Percentiles rank a stretch among this genome's conserved stretches.
These are phyloP conservation scores for Clarireedia homoeocarpa DNA, from an alignment of 2,329 filamentous ascomycete species.

Conservation along the genomic window DNA sequence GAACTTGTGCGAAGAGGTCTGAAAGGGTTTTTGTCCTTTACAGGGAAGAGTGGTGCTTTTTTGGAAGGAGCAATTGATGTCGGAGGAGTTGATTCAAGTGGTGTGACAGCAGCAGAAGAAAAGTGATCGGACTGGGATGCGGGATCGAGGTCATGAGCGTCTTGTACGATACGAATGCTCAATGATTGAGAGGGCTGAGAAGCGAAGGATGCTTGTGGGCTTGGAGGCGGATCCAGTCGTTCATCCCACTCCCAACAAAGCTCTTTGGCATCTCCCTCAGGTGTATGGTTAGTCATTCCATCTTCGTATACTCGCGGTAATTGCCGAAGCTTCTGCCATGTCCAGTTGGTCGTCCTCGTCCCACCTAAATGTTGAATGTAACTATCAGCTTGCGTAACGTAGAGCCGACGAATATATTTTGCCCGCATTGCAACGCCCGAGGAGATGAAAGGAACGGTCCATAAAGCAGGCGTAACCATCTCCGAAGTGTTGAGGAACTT, in stretches of 20 bases:
- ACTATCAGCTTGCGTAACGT: slow-evolving; percentile 66
- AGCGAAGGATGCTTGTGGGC: slow-evolving; percentile 27
- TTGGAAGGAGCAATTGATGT: slow-evolving; percentile 15
- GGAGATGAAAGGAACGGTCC: slow-evolving; percentile 63
- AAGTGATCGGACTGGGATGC: slow-evolving; percentile 27
- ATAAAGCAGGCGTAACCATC: slow-evolving; percentile 64
- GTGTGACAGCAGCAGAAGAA: slow-evolving; percentile 25
- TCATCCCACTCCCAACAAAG: slow-evolving; percentile 60
- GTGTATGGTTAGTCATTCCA: slow-evolving; percentile 38
- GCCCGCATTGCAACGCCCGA: slow-evolving; percentile 68
- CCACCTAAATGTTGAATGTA: slow-evolving; percentile 55
- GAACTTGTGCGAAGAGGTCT: slow-evolving; percentile 46
- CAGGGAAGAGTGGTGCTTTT: slow-evolving; percentile 14
- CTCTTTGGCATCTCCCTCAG: slow-evolving; percentile 55
- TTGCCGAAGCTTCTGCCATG: slow-evolving; percentile 61
- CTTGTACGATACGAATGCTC: slow-evolving; percentile 36
- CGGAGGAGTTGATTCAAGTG: slow-evolving; percentile 22
- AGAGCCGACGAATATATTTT: slow-evolving; percentile 55
- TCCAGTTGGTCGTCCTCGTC: slow-evolving; percentile 46
- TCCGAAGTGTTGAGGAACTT: slow-evolving; percentile 63
- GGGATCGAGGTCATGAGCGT: slow-evolving; percentile 16
- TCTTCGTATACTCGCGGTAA: slow-evolving; percentile 50
- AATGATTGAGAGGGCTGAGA: slow-evolving; percentile 31
- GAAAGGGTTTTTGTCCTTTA: slow-evolving; percentile 30
- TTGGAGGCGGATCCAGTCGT: slow-evolving; percentile 2